A percentile compares a stretch with the other conserved stretches of the same genome.
These are phyloP conservation scores for Pseudogymnoascus sp. DNA, from an alignment of 2,329 filamentous ascomycete genomes.

Conservation along the genomic window DNA sequence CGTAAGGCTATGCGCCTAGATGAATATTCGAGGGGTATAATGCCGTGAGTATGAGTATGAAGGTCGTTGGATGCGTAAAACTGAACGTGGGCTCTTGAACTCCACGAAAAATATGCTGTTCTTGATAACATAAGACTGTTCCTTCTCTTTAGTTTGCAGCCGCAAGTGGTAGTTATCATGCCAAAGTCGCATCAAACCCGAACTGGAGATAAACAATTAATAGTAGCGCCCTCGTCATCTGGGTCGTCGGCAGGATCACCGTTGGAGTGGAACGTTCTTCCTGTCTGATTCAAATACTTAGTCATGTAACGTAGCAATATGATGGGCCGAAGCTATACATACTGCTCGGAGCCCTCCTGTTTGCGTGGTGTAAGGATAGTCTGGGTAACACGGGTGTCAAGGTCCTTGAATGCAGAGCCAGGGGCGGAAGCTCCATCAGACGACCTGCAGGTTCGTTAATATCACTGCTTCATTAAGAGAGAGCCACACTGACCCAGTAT, in stretches of 20 bases:
- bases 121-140: background rate
- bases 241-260: conserved; percentile 29
- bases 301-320: background rate
- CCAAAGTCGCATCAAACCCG: conserved; percentile 13
- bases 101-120: conserved; percentile 4
- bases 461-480: background rate
- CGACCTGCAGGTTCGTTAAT: background rate
- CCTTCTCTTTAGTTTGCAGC: background rate
- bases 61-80: conserved; percentile 8
- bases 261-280: conserved; percentile 18
- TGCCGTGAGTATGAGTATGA: conserved; percentile 8
- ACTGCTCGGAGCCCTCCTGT: background rate
- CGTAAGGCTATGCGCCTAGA: conserved; percentile 3
- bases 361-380: conserved; percentile 1
- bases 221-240: conserved; percentile 26
- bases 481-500: conserved; percentile 18
- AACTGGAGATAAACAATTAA: conserved; percentile 28
- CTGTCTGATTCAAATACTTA: background rate
- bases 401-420: conserved; percentile 27
- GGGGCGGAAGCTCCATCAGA: conserved; percentile 18
- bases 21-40: conserved; percentile 7
- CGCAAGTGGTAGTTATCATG: background rate
- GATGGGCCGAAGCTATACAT: background rate
- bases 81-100: background rate
- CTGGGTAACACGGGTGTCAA: conserved; percentile 17